phyloP scores from a whole-genome alignment of 371 early-diverging fungal genomes.

The Mortierella sp. region DNA sequence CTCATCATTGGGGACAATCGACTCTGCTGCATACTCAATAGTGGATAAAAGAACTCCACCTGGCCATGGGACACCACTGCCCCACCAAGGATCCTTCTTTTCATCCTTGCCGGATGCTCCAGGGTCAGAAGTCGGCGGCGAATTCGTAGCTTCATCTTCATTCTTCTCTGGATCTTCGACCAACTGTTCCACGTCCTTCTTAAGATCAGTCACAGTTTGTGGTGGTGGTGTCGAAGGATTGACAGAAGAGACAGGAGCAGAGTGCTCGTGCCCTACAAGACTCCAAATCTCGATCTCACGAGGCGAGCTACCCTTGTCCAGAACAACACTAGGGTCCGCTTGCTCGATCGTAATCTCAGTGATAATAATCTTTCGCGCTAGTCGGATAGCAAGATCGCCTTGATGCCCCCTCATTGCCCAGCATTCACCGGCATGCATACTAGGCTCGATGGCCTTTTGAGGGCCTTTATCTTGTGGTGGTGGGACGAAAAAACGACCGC shows the following conservation, averaged over 20 bases:
- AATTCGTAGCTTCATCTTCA: neutral
- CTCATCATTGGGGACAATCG: slow-evolving; percentile 18
- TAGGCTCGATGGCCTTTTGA: slow-evolving; percentile 61
- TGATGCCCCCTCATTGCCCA: slow-evolving; percentile 75
- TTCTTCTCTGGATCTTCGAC: neutral
- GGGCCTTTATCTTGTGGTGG: slow-evolving; percentile 55
- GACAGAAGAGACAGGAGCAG: slow-evolving; percentile 2
- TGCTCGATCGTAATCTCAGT: slow-evolving; percentile 78
- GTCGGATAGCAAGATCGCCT: slow-evolving; percentile 71
- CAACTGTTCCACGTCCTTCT: neutral
- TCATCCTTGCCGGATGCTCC: slow-evolving; percentile 3
- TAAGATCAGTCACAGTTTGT: neutral
- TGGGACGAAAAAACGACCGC: slow-evolving; percentile 19
- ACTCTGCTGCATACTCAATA: slow-evolving; percentile 28
- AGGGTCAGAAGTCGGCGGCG: slow-evolving; percentile 1
- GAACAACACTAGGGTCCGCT: slow-evolving; percentile 59
- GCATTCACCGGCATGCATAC: slow-evolving; percentile 72
- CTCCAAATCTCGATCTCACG: slow-evolving; percentile 77
- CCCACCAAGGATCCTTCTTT: slow-evolving; percentile 6
- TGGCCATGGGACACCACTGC: slow-evolving; percentile 34
- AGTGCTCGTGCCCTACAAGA: slow-evolving; percentile 49
- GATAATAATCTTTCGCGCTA: slow-evolving; percentile 64
- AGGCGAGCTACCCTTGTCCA: slow-evolving; percentile 70
- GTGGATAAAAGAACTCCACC: slow-evolving; percentile 28
- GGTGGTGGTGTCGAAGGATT: neutral